These are phyloP conservation scores for Coriolopsis trogii DNA, from an alignment of 1,284 basidiomycete species.

Conservation along the genomic window DNA sequence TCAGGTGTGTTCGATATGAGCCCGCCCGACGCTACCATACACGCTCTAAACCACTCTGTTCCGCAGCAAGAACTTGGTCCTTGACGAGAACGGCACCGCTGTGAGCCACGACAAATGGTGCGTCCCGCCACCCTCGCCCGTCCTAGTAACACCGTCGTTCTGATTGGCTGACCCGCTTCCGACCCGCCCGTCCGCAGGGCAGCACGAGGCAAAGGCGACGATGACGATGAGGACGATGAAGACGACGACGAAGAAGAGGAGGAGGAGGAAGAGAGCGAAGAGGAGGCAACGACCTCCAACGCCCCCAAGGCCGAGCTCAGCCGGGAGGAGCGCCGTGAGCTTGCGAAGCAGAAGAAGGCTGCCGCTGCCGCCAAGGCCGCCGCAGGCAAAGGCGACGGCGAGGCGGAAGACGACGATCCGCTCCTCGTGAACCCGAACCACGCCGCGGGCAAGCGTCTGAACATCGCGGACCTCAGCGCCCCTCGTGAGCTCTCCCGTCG, in stretches of 20 bases:
- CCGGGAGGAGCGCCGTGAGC: constrained; percentile 31
- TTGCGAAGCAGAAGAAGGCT: constrained; percentile 33
- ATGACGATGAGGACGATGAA: constrained; percentile 30
- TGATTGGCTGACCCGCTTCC: constrained; percentile 5
- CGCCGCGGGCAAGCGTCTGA: constrained; percentile 32
- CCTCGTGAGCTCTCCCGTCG: constrained; percentile 33
- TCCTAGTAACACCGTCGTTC: not conserved
- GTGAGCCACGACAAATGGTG: constrained; percentile 55
- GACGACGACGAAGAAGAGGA: constrained; percentile 33
- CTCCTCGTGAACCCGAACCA: constrained; percentile 36
- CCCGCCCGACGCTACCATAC: not conserved
- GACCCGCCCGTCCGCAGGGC: constrained; percentile 8
- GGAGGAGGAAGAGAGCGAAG: constrained; percentile 30
- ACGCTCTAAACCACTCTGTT: not conserved
- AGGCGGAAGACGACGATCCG: constrained; percentile 36
- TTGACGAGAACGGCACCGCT: constrained; percentile 66
- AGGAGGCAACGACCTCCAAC: constrained; percentile 18
- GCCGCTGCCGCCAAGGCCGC: constrained; percentile 27
- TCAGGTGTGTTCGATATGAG: constrained; percentile 27
- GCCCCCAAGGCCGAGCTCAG: constrained; percentile 31
- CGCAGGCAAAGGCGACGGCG: constrained; percentile 28
- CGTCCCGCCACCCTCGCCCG: constrained; percentile 15
- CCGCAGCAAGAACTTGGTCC: constrained; percentile 56
- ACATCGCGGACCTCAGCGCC: constrained; percentile 29
- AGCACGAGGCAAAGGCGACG: constrained; percentile 9